These are phyloP conservation scores for Hericium erinaceus DNA, from an alignment of 768 basidiomycete genomes.

Conservation along the genomic window DNA sequence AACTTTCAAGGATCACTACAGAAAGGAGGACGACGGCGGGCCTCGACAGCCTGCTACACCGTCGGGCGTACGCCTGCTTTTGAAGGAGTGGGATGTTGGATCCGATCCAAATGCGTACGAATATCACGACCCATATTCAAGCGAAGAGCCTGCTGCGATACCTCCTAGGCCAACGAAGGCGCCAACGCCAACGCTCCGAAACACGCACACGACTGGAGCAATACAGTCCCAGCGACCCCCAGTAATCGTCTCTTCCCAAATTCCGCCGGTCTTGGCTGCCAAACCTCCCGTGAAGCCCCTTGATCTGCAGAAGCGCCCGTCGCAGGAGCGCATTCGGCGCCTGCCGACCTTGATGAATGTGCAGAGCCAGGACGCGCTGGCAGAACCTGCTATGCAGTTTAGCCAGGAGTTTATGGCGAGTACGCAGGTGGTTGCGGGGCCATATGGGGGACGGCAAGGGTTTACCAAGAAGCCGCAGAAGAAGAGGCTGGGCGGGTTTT, in stretches of 20 bases:
- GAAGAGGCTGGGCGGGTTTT: conserved; percentile 74
- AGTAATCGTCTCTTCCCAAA: background rate
- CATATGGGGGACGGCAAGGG: conserved; percentile 52
- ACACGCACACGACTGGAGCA: no score
- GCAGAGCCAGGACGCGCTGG: background rate
- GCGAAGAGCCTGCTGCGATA: background rate
- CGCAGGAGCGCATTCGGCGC: background rate
- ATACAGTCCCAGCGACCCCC: background rate
- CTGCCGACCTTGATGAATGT: background rate
- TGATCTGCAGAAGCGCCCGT: background rate
- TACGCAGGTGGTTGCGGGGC: conserved; percentile 67
- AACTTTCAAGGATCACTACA: conserved; percentile 24
- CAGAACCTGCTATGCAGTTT: background rate
- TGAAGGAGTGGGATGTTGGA: conserved; percentile 62
- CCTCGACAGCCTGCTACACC: conserved; percentile 17
- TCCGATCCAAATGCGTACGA: conserved; percentile 38
- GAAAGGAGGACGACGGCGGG: background rate
- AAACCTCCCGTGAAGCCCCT: background rate
- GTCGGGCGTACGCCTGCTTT: conserved; percentile 49
- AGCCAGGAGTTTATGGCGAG: conserved; percentile 31
- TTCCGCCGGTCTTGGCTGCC: background rate
- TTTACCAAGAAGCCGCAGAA: conserved; percentile 43
- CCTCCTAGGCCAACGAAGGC: background rate
- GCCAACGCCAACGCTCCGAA: background rate
- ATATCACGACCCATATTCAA: conserved; percentile 49